Base-by-base conservation (phyloP, 768 basidiomycete genomes). In the Asterophora lycoperdoides region DNA sequence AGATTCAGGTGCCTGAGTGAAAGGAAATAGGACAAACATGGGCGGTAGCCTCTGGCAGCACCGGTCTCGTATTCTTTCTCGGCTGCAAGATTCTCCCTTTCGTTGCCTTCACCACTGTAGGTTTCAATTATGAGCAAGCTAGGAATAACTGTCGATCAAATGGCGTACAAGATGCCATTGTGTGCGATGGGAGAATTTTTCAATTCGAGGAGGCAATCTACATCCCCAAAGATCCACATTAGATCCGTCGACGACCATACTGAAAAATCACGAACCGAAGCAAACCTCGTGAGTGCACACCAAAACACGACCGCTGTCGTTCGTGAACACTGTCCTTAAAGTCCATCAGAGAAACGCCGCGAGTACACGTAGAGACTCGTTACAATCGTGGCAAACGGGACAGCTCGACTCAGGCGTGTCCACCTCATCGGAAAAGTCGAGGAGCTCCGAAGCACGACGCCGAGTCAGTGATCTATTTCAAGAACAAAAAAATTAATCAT, bases 221-320 rank as follows among this genome's bases (percentile, higher is more conserved):
- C 3, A 23, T 23, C 36, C 10, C 15, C 26, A 23, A 9, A 53
- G 11, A 8, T 19, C 41, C 29, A 10, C 6, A 41, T 48, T 23
- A 48, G 18, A 13, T 28, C 42, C 13, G 7, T 39, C 33, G 13
- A 18, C 10, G 11, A 19, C n/a, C 5, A 20, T 44, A 9, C 10
- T 17, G 2, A 41, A n/a, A 9, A 14, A 2, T 5, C 14, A 57
- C 72, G 30, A 23, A 80, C 80, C 76, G 23, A 69, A 71, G 56
- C 88, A 89, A 32, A 86, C 74, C 47, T 81, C 78, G 56, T 89
- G 86, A 0, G 77, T 72, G 56, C 89, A 90, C 0, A 66, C 60
- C 8, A 89, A 72, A n/a, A 90, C 64, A 6, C 79, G 72, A 1
- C 83, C 82, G 49, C 71, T 79, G 41, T 75, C 68, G 13, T 68